Evolutionary conservation across 345 rosid species (phyloP).

Genomic region (Citrus medica): DNA sequence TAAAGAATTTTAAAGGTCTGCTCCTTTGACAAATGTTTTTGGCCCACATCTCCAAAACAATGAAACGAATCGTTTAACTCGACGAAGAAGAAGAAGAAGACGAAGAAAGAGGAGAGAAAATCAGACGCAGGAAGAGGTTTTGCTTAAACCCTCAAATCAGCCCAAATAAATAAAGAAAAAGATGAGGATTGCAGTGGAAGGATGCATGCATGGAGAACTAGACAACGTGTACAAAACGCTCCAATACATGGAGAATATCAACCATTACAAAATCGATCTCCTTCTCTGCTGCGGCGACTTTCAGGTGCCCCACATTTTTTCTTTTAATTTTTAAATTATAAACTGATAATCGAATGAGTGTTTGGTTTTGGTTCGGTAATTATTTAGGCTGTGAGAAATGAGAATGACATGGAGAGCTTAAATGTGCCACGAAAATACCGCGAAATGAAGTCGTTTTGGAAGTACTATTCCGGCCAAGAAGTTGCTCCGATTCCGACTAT

Average conservation of each 20-base stretch:
- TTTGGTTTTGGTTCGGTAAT: background rate
- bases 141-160: slow-evolving; percentile 4
- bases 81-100: background rate
- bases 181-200: slow-evolving; percentile 95
- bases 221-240: slow-evolving; percentile 79
- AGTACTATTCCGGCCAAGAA: slow-evolving; percentile 77
- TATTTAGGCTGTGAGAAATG: slow-evolving; percentile 83
- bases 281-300: slow-evolving; percentile 97
- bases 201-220: slow-evolving; percentile 97
- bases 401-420: slow-evolving; percentile 78
- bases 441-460: slow-evolving; percentile 91
- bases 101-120: background rate
- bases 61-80: background rate
- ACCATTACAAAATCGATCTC: slow-evolving; percentile 75
- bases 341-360: background rate
- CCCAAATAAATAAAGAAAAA: background rate
- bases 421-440: slow-evolving; percentile 68
- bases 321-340: background rate
- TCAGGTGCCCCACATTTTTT: slow-evolving; percentile 39
- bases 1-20: no score
- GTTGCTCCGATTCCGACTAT: slow-evolving; percentile 86
- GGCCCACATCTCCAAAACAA: background rate
- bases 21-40: background rate
- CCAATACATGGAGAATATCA: slow-evolving; percentile 43
- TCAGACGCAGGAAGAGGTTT: background rate